These are phyloP conservation scores for Verticillium longisporum DNA, from an alignment of 2,329 filamentous ascomycete species.

Conservation along the genomic window DNA sequence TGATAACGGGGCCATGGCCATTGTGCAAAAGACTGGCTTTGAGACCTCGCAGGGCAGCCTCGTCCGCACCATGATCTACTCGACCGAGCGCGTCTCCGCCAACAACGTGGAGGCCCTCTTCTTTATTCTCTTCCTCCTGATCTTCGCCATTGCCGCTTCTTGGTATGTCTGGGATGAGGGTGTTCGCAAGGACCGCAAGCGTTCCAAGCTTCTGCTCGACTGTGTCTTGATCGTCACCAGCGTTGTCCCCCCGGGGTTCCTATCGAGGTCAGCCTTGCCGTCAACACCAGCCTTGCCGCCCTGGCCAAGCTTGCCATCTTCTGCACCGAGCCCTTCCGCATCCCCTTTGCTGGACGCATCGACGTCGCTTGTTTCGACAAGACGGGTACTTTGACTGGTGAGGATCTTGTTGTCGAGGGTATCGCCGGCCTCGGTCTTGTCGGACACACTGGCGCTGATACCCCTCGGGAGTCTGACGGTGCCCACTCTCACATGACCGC, in stretches of 20 bases:
- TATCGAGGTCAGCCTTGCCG: slow-evolving; percentile 95
- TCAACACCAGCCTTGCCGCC: slow-evolving; percentile 94
- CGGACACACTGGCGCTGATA: slow-evolving; percentile 57
- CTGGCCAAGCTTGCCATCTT: slow-evolving; percentile 95
- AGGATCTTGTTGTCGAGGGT: slow-evolving; percentile 94
- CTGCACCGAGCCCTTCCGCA: slow-evolving; percentile 97
- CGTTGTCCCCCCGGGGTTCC: slow-evolving; percentile 97
- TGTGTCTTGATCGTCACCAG: slow-evolving; percentile 97
- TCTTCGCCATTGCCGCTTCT: slow-evolving; percentile 94
- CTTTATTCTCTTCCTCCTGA: slow-evolving; percentile 92
- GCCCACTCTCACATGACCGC: slow-evolving; percentile 74
- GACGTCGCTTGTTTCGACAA: slow-evolving; percentile 98
- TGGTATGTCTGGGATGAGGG: slow-evolving; percentile 99
- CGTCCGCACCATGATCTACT: slow-evolving; percentile 99
- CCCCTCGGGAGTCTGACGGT: slow-evolving; percentile 65
- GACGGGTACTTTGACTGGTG: slow-evolving; percentile 92
- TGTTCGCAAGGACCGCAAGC: slow-evolving; percentile 88
- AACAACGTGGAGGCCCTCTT: slow-evolving; percentile 95
- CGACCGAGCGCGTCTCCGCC: slow-evolving; percentile 96
- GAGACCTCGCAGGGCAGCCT: slow-evolving; percentile 97
- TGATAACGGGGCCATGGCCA: slow-evolving; percentile 86
- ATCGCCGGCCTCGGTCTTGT: slow-evolving; percentile 77
- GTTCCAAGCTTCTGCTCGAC: slow-evolving; percentile 93
- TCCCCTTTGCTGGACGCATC: slow-evolving; percentile 90
- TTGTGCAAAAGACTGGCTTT: slow-evolving; percentile 96